phyloP scores from a whole-genome alignment of 1,139 yeast genomes.

The Suhomyces yuchorum region DNA sequence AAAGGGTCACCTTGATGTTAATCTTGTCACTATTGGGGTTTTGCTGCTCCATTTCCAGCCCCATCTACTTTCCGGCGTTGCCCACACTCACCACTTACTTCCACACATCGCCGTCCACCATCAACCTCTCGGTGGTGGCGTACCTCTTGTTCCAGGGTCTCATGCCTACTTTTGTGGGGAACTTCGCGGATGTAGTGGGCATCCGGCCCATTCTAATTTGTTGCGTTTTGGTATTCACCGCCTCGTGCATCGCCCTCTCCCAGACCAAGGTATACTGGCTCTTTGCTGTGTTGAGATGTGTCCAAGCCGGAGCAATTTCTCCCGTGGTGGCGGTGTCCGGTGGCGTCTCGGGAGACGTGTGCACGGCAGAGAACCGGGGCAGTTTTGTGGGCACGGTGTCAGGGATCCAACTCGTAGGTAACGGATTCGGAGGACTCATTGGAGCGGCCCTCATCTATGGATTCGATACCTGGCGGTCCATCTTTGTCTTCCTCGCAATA shows the following conservation, averaged over 20 bases:
- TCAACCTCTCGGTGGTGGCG: slow-evolving; percentile 41
- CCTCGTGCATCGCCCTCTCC: slow-evolving; percentile 64
- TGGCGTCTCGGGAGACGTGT: slow-evolving; percentile 46
- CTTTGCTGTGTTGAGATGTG: slow-evolving; percentile 36
- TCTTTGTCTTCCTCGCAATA: slow-evolving; percentile 40
- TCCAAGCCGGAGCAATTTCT: slow-evolving; percentile 46
- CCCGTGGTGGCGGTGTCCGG: slow-evolving; percentile 43
- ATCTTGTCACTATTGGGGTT: slow-evolving; percentile 37
- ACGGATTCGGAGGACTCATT: slow-evolving; percentile 43
- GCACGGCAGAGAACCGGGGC: slow-evolving; percentile 39
- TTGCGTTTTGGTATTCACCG: slow-evolving; percentile 56
- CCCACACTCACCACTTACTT: slow-evolving; percentile 37
- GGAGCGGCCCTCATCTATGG: slow-evolving; percentile 38
- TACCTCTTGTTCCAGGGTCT: slow-evolving; percentile 43
- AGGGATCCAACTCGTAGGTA: slow-evolving; percentile 41
- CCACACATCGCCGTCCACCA: slow-evolving; percentile 25
- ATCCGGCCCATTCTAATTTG: slow-evolving; percentile 62
- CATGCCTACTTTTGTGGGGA: slow-evolving; percentile 61
- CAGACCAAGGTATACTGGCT: slow-evolving; percentile 46
- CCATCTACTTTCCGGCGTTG: slow-evolving; percentile 46
- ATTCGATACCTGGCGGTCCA: slow-evolving; percentile 40
- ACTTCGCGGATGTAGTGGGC: slow-evolving; percentile 69
- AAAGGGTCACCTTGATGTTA: slow-evolving; percentile 22
- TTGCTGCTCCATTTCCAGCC: slow-evolving; percentile 44
- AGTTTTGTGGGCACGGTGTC: slow-evolving; percentile 41